These are phyloP conservation scores for Clathrospora elynae DNA, from an alignment of 2,329 filamentous ascomycete species.

Conservation along the genomic window DNA sequence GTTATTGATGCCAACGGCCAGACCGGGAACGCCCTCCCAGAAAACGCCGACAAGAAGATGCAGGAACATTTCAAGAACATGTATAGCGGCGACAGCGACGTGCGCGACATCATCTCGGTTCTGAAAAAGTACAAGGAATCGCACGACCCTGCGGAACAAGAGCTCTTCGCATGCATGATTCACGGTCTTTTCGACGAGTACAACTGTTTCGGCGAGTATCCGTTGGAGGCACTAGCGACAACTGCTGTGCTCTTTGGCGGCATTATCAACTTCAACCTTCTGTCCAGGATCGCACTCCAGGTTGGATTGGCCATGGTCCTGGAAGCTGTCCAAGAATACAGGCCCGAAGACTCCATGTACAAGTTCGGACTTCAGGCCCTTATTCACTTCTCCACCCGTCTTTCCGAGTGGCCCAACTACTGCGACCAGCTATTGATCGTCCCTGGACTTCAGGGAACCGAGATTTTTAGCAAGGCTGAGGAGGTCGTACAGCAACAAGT, in stretches of 20 bases:
- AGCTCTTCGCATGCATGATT: constrained; percentile 98
- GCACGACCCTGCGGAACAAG: constrained; percentile 80
- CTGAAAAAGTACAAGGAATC: constrained; percentile 89
- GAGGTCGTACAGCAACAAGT: constrained; percentile 74
- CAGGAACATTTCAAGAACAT: constrained; percentile 97
- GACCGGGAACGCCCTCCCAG: constrained; percentile 78
- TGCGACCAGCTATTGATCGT: constrained; percentile 85
- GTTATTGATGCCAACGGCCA: constrained; percentile 85
- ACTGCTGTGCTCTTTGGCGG: constrained; percentile 96
- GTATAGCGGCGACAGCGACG: constrained; percentile 89
- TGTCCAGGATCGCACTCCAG: constrained; percentile 87
- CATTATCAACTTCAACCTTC: constrained; percentile 90
- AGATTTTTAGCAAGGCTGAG: constrained; percentile 81
- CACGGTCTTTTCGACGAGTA: constrained; percentile 98
- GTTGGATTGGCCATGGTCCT: constrained; percentile 97
- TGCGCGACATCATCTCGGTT: constrained; percentile 81
- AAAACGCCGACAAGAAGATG: constrained; percentile 85
- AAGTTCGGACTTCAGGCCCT: constrained; percentile 96
- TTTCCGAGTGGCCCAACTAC: constrained; percentile 94
- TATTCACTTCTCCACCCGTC: constrained; percentile 80
- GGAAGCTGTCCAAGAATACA: constrained; percentile 88
- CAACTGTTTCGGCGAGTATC: constrained; percentile 92
- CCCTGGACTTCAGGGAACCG: constrained; percentile 79
- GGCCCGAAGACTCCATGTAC: constrained; percentile 88
- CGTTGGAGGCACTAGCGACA: constrained; percentile 91